A percentile compares a stretch with the other conserved stretches of the same genome.
phyloP scores from a whole-genome alignment of 2,329 filamentous ascomycete species.

The Ophiostoma australiae region DNA sequence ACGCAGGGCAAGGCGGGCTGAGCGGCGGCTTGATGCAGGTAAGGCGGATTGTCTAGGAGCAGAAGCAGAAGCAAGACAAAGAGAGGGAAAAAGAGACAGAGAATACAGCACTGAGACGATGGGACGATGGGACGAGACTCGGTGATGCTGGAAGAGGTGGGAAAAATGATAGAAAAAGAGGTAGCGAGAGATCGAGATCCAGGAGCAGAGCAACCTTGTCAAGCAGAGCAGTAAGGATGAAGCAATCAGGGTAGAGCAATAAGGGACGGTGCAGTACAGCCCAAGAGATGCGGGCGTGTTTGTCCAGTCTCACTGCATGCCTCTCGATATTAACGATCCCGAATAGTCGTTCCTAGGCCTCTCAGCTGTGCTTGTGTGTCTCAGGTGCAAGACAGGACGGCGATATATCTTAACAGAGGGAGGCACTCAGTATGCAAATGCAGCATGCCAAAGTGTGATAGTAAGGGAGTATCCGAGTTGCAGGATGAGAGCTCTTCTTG shows the following conservation, averaged over 20 bases:
- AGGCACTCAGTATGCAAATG: neutral
- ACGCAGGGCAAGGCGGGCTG: constrained; percentile 20
- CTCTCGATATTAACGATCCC: constrained; percentile 23
- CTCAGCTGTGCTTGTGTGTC: constrained; percentile 4
- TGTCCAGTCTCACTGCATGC: constrained; percentile 27
- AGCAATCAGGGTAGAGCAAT: neutral
- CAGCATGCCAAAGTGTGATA: neutral
- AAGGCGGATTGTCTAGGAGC: constrained; percentile 18
- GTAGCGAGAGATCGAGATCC: constrained; percentile 13
- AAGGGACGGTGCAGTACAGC: neutral
- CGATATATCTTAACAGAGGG: neutral
- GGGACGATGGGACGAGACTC: neutral
- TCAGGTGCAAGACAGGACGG: constrained; percentile 1
- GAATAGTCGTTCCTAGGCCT: constrained; percentile 17
- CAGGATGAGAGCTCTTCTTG: neutral
- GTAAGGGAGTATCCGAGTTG: neutral
- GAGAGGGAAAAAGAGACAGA: neutral
- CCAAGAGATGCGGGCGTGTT: constrained; percentile 15
- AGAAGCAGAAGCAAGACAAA: constrained; percentile 10
- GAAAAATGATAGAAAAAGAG: neutral
- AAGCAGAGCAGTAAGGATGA: neutral
- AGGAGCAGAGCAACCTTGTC: neutral
- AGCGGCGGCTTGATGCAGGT: constrained; percentile 17
- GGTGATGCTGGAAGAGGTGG: neutral
- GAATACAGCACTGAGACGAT: neutral